Evolutionary conservation across 1,284 basidiomycete genomes (phyloP).

Genomic region (Moesziomyces sp.): DNA sequence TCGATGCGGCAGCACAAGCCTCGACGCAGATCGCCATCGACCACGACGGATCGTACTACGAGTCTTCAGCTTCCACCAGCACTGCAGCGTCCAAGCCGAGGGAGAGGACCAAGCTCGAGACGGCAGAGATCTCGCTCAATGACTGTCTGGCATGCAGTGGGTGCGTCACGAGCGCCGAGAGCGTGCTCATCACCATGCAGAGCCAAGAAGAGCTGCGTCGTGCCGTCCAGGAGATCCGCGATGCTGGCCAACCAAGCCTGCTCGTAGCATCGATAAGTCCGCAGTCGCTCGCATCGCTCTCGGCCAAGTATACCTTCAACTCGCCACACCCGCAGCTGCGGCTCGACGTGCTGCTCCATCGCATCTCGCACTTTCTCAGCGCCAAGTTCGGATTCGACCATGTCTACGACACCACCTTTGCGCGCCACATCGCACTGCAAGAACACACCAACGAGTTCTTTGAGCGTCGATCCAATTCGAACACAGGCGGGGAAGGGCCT

Average conservation of each 20-base stretch:
- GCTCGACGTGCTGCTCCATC: constrained; percentile 67
- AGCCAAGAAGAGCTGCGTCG: constrained; percentile 89
- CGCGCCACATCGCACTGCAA: constrained; percentile 83
- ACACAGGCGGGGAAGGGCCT: not conserved
- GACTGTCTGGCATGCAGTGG: constrained; percentile 95
- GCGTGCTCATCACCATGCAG: constrained; percentile 95
- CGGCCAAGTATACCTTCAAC: constrained; percentile 55
- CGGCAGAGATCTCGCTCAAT: constrained; percentile 91
- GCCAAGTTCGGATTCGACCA: constrained; percentile 75
- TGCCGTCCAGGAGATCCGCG: constrained; percentile 37
- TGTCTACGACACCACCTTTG: constrained; percentile 94
- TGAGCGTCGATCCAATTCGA: constrained; percentile 38
- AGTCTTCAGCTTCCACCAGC: constrained; percentile 66
- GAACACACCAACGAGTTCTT: constrained; percentile 85
- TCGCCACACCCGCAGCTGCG: constrained; percentile 68
- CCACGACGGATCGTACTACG: constrained; percentile 80
- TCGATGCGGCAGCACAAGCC: constrained; percentile 41
- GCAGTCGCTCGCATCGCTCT: constrained; percentile 85
- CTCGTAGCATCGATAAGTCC: constrained; percentile 73
- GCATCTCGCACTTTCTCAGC: constrained; percentile 69
- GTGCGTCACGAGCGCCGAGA: constrained; percentile 98
- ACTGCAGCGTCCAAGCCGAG: constrained; percentile 52
- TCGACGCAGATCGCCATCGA: constrained; percentile 92
- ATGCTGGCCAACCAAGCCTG: constrained; percentile 11
- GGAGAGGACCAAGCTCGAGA: constrained; percentile 60